Evolutionary conservation across 257 asterid genomes (phyloP).

Genomic region (Fraxinus americana): DNA sequence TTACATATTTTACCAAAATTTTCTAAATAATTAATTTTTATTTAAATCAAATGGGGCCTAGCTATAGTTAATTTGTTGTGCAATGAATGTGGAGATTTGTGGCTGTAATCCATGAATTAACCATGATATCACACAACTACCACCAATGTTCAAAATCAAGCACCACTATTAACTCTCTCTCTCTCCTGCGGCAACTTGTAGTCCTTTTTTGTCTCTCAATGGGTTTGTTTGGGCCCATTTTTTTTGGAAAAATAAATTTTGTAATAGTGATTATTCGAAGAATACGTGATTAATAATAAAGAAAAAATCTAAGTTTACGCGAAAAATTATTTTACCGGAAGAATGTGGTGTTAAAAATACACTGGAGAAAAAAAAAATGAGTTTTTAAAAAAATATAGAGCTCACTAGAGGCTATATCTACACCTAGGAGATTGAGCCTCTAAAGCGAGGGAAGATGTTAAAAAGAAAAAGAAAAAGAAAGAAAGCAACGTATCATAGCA

Average conservation of each 20-base stretch:
- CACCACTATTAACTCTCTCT: not conserved
- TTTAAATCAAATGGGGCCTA: too few relatives aligned
- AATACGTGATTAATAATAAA: too few relatives aligned
- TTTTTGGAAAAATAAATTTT: not conserved
- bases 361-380: too few relatives aligned
- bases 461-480: slow-evolving; percentile 36
- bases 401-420: not conserved
- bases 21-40: too few relatives aligned
- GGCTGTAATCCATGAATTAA: not conserved
- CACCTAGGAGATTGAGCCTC: slow-evolving; percentile 51
- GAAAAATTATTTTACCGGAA: too few relatives aligned
- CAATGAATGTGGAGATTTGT: not conserved
- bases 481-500: slow-evolving; percentile 58
- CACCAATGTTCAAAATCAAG: not conserved
- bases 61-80: not conserved
- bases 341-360: too few relatives aligned
- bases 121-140: not conserved
- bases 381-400: too few relatives aligned
- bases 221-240: not conserved
- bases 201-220: slow-evolving; percentile 19
- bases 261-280: too few relatives aligned
- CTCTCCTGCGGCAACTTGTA: not conserved
- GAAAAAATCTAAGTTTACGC: too few relatives aligned
- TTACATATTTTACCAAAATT: too few relatives aligned
- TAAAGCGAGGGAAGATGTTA: slow-evolving; percentile 23